Conservation (phyloP, 2,329 filamentous ascomycete genomes). For the Aureobasidium sp. region DNA sequence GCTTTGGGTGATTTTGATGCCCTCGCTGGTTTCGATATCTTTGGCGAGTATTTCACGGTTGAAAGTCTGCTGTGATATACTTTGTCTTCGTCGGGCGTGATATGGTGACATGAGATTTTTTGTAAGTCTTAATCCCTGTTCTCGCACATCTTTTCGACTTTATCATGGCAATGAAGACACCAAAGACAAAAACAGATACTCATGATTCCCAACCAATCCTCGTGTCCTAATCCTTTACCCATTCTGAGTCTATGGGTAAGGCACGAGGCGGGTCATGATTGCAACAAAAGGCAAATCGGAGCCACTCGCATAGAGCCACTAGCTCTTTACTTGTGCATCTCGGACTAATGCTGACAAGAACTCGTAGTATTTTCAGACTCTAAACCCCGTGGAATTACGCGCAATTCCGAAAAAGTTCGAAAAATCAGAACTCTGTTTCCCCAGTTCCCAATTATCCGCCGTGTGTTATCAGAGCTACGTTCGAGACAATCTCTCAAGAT, state of each 20-base stretch:
- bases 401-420: too few species aligned
- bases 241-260: neutral
- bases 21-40: slow-evolving; percentile 12
- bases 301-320: neutral
- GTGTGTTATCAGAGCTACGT: too few species aligned
- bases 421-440: too few species aligned
- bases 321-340: neutral
- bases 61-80: slow-evolving; percentile 2
- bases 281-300: slow-evolving; percentile 16
- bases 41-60: slow-evolving; percentile 14
- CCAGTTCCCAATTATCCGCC: too few species aligned
- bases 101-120: neutral
- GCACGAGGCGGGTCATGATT: neutral
- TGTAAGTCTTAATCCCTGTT: neutral
- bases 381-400: too few species aligned
- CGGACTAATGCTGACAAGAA: neutral
- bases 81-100: too few species aligned
- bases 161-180: neutral
- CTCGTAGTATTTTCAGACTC: neutral
- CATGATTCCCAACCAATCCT: neutral
- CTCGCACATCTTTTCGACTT: too few species aligned
- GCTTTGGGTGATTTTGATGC: neutral
- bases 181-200: slow-evolving; percentile 13
- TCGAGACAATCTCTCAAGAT: too few species aligned
- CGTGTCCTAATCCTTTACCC: neutral